A percentile compares a stretch with the other conserved stretches of the same genome.
Evolutionary conservation across 495 filamentous ascomycete genomes (phyloP).

Genomic region (Penicillium odoratum): DNA sequence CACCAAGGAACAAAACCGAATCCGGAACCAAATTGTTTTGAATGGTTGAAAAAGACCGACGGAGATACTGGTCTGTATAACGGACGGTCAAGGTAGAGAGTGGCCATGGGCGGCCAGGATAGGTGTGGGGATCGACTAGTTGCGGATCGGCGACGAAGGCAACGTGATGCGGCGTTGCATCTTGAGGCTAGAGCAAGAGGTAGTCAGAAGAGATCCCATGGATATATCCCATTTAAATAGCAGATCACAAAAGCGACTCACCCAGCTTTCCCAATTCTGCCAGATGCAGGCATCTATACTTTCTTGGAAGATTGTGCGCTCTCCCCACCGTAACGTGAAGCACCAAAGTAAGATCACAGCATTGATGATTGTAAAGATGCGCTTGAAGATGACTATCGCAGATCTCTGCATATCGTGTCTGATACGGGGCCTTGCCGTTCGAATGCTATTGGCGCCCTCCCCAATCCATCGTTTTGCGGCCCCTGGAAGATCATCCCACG

Average conservation of each 20-base stretch:
- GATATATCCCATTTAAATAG: not conserved
- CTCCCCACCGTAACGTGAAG: constrained; percentile 82
- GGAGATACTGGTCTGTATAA: constrained; percentile 87
- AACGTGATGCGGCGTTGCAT: constrained; percentile 79
- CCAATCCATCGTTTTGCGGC: constrained; percentile 30
- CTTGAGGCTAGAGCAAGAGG: constrained; percentile 57
- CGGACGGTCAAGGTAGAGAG: constrained; percentile 73
- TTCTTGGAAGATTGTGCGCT: constrained; percentile 70
- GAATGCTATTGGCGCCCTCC: constrained; percentile 12
- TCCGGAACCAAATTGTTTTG: constrained; percentile 72
- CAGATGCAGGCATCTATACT: constrained; percentile 73
- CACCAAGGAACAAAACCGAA: constrained; percentile 86
- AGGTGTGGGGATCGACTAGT: constrained; percentile 94
- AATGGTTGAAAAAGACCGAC: constrained; percentile 71
- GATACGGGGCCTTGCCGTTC: constrained; percentile 10
- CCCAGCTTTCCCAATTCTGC: constrained; percentile 91
- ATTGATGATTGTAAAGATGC: constrained; percentile 61
- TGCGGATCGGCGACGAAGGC: constrained; percentile 95
- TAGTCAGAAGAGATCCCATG: constrained; percentile 5
- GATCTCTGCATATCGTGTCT: constrained; percentile 16
- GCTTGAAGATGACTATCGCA: constrained; percentile 14
- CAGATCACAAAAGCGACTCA: constrained; percentile 42
- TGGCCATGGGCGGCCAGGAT: constrained; percentile 90
- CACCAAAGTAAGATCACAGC: constrained; percentile 71
- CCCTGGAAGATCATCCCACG: constrained; percentile 22